phyloP scores from a whole-genome alignment of 805 yeast species.

The Saccharomycopsis guyanensis region DNA sequence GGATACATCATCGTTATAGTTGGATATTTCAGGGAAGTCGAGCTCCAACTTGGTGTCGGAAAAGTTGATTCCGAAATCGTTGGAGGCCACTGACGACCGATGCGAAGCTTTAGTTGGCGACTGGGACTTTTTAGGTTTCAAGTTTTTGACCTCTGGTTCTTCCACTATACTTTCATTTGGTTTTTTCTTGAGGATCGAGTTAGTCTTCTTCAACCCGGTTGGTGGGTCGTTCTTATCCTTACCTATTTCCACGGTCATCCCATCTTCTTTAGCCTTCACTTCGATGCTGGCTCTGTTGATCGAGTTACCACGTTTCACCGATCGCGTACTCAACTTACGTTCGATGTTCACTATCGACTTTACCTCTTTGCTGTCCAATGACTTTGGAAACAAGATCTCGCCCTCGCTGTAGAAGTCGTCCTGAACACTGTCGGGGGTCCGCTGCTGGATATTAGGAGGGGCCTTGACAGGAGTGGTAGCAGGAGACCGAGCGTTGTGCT shows the following conservation, averaged over 20 bases:
- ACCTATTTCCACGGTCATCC: constrained; percentile 38
- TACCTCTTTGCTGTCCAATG: constrained; percentile 57
- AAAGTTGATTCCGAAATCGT: constrained; percentile 19
- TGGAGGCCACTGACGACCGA: constrained; percentile 2
- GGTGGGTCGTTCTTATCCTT: constrained; percentile 20
- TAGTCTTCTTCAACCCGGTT: constrained; percentile 16
- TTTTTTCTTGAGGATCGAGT: constrained; percentile 19
- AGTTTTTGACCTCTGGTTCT: neutral
- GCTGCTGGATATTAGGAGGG: neutral
- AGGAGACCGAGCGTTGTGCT: constrained; percentile 1
- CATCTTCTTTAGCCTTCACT: constrained; percentile 36
- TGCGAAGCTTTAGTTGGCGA: neutral
- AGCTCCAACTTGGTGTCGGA: constrained; percentile 18
- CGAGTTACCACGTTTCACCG: constrained; percentile 30
- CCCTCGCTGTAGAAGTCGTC: constrained; percentile 31
- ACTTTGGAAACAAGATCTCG: constrained; percentile 65
- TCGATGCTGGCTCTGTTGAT: constrained; percentile 19
- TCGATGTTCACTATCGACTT: constrained; percentile 69
- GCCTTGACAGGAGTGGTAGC: neutral
- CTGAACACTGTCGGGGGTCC: neutral
- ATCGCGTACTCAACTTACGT: constrained; percentile 52
- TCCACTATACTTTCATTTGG: constrained; percentile 1
- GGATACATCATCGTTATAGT: constrained; percentile 10
- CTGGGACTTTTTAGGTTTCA: neutral
- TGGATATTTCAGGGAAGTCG: constrained; percentile 22